A percentile compares a stretch with the other conserved stretches of the same genome.
These are phyloP conservation scores for Pseudomonodictys pantanalensis DNA, from an alignment of 495 filamentous ascomycete species.

Conservation along the genomic window DNA sequence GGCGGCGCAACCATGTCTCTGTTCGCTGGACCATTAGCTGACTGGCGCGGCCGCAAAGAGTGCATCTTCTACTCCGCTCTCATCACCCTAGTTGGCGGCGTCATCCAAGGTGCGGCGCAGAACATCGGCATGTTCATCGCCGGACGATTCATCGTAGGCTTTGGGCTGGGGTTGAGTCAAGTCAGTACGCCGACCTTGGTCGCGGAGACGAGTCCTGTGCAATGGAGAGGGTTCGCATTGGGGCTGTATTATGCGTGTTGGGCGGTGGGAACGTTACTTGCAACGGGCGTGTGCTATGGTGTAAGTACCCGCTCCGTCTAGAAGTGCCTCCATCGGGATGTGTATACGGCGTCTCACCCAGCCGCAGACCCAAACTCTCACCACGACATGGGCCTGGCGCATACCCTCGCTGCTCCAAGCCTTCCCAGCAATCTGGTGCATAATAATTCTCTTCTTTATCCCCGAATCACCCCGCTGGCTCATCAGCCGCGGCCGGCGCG, in stretches of 20 bases:
- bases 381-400: constrained; percentile 20
- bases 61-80: constrained; percentile 4
- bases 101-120: constrained; percentile 20
- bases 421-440: constrained; percentile 4
- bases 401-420: constrained; percentile 8
- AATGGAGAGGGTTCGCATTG: constrained; percentile 8
- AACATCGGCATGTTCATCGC: constrained; percentile 24
- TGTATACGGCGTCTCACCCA: no score
- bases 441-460: constrained; percentile 38
- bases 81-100: constrained; percentile 8
- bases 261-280: not conserved
- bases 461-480: constrained; percentile 62
- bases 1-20: constrained; percentile 6
- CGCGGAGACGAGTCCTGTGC: not conserved
- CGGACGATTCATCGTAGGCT: constrained; percentile 9
- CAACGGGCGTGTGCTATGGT: constrained; percentile 1
- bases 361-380: constrained; percentile 1
- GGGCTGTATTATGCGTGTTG: constrained; percentile 9
- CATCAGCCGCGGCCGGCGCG: constrained; percentile 48
- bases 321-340: not conserved
- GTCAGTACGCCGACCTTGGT: not conserved
- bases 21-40: constrained; percentile 6
- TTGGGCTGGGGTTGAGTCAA: constrained; percentile 2
- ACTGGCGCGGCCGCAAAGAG: constrained; percentile 16
- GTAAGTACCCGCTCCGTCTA: not conserved